Base-by-base conservation (phyloP, 345 rosid species). In the Eutrema yunnanense region DNA sequence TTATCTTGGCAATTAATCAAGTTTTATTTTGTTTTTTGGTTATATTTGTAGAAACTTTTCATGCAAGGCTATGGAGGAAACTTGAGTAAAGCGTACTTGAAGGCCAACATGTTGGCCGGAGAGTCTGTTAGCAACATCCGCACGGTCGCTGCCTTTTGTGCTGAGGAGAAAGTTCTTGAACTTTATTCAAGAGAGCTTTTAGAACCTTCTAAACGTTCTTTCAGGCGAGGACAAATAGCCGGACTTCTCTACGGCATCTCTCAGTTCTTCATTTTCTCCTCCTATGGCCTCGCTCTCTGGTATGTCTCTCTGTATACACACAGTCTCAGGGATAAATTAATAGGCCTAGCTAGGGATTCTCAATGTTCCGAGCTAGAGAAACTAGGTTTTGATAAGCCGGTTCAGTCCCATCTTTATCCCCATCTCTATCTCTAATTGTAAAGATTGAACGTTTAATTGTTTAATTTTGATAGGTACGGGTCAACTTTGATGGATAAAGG, bases 271-370 rank as follows among this genome's bases (percentile, higher is more conserved):
- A 94, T 94, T 73, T 94, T 91, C 86, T 94, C 99, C 22, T 84
- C 96, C 6, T 94, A 94, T 41, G 99, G 97, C 43, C 99, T 94
- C 27, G 96, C 96, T 38, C 83, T 94, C 59, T 94, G 99, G 99
- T 94, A 84, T 36, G 80, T 60, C 2, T 47, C 12, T 67, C 50
- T 56, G 47, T 67, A 52, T 44, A 74, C 62, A 65, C 48, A 13
- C 3, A 32, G 8, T 40, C 36, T 49, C 36, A 29, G 13, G 40
- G 38, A 61, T 61, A 42, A 8, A 27, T 8, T 42, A 19, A 26
- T 13, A 62, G 33, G 64, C 47, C 14, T 19, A 59, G 16, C 16
- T n/a, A n/a, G 16, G 46, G n/a, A 22, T 55, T 54, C 22, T 37
- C 2, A 6, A 33, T 55, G 22, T 55, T 22, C 26, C 26, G 26